Evolutionary conservation across 495 filamentous ascomycete species (phyloP).

Genomic region (Hypoxylon cercidicola): DNA sequence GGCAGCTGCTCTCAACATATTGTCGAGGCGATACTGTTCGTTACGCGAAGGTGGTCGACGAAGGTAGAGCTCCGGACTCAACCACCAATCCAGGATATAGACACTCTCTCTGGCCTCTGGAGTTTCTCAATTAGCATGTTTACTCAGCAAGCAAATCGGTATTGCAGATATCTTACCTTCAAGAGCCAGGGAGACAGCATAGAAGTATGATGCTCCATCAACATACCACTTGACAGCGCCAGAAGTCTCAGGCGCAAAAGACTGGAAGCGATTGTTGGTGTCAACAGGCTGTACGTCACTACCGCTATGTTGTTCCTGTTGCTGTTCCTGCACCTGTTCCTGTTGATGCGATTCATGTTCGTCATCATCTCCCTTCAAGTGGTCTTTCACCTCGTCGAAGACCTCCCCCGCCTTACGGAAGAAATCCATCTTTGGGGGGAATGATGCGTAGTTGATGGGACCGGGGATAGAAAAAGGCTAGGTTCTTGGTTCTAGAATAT

Average conservation of each 20-base stretch:
- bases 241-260: constrained; percentile 87
- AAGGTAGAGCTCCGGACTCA: constrained; percentile 89
- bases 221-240: constrained; percentile 96
- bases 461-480: neutral
- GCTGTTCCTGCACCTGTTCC: constrained; percentile 43
- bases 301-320: constrained; percentile 52
- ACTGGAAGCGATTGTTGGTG: constrained; percentile 75
- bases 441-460: neutral
- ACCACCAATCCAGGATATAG: constrained; percentile 96
- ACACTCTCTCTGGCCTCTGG: constrained; percentile 80
- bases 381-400: constrained; percentile 45
- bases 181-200: constrained; percentile 84
- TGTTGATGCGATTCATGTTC: constrained; percentile 7
- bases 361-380: constrained; percentile 34
- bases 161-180: constrained; percentile 60
- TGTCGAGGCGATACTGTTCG: constrained; percentile 87
- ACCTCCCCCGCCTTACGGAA: constrained; percentile 49
- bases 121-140: constrained; percentile 30
- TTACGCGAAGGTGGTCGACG: constrained; percentile 84
- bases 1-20: constrained; percentile 87
- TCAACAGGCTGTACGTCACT: constrained; percentile 50
- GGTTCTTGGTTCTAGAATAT: constrained; percentile 14
- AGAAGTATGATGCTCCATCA: constrained; percentile 92
- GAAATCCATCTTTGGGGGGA: constrained; percentile 46
- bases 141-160: neutral